phyloP scores from a whole-genome alignment of 2,329 filamentous ascomycete species.

The Phaeosphaeria sp. region DNA sequence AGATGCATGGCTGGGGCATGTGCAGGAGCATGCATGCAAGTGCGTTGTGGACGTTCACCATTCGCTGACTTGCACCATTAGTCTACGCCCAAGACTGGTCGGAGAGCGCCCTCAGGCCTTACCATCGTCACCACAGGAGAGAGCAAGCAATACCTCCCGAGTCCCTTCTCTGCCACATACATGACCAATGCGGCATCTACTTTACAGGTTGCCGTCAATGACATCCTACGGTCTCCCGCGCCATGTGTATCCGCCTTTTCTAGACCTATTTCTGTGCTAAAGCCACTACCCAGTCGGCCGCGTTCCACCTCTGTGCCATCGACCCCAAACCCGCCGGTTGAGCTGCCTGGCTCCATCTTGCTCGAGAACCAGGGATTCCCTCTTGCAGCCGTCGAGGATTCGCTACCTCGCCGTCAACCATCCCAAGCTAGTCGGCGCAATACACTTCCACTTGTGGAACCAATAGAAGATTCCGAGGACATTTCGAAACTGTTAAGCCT shows the following conservation, averaged over 20 bases:
- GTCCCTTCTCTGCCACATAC: conserved; percentile 36
- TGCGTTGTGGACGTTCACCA: conserved; percentile 38
- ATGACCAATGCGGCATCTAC: conserved; percentile 40
- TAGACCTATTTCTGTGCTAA: conserved; percentile 39
- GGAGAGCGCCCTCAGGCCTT: conserved; percentile 39
- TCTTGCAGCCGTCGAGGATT: conserved; percentile 20
- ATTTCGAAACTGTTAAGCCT: conserved; percentile 11
- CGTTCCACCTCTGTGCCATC: conserved; percentile 51
- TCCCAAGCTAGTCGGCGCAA: conserved; percentile 18
- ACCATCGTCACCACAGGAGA: conserved; percentile 36
- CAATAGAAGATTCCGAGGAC: conserved; percentile 11
- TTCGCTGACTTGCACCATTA: conserved; percentile 40
- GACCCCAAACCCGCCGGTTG: conserved; percentile 43
- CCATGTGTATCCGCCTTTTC: conserved; percentile 39
- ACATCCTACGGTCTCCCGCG: conserved; percentile 51
- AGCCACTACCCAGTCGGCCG: conserved; percentile 46
- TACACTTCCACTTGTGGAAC: conserved; percentile 10
- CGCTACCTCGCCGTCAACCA: conserved; percentile 15
- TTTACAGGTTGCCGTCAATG: conserved; percentile 52
- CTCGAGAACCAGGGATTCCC: conserved; percentile 45
- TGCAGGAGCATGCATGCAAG: conserved; percentile 22
- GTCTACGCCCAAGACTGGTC: conserved; percentile 27
- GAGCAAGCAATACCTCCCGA: conserved; percentile 24
- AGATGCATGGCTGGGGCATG: conserved; percentile 28
- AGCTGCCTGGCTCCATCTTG: conserved; percentile 37